phyloP scores from a whole-genome alignment of 192 early-diverging fungal species.

The Neocallimastix lanati region DNA sequence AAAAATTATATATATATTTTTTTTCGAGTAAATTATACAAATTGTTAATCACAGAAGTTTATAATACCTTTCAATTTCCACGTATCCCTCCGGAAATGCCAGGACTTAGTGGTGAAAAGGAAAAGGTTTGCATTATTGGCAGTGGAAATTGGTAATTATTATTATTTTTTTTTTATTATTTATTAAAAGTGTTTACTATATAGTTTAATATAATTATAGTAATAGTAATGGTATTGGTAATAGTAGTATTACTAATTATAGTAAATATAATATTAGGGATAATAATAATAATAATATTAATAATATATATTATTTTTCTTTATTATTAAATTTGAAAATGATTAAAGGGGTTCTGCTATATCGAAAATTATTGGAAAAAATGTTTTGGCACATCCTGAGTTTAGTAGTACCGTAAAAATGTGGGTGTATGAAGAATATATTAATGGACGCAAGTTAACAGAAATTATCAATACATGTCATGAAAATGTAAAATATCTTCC shows the following conservation, averaged over 20 bases:
- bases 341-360: slow-evolving; percentile 74
- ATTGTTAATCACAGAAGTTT: background rate
- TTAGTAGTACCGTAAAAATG: slow-evolving; percentile 68
- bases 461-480: slow-evolving; percentile 85
- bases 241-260: no score
- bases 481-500: slow-evolving; percentile 86
- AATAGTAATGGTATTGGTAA: no score
- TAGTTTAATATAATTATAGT: no score
- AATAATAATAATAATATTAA: no score
- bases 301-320: no score
- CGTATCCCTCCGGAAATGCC: background rate
- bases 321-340: background rate
- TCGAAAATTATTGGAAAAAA: slow-evolving; percentile 83
- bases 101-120: slow-evolving; percentile 7
- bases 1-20: background rate
- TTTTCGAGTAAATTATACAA: background rate
- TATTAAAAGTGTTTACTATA: no score
- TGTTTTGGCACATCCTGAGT: slow-evolving; percentile 40
- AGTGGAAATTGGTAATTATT: slow-evolving; percentile 81
- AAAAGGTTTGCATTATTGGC: slow-evolving; percentile 79
- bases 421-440: slow-evolving; percentile 89
- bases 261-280: no score
- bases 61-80: background rate
- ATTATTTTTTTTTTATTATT: background rate
- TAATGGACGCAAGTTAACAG: slow-evolving; percentile 65